These are phyloP conservation scores for Lachancea meyersii DNA, from an alignment of 805 yeast genomes.

Conservation along the genomic window DNA sequence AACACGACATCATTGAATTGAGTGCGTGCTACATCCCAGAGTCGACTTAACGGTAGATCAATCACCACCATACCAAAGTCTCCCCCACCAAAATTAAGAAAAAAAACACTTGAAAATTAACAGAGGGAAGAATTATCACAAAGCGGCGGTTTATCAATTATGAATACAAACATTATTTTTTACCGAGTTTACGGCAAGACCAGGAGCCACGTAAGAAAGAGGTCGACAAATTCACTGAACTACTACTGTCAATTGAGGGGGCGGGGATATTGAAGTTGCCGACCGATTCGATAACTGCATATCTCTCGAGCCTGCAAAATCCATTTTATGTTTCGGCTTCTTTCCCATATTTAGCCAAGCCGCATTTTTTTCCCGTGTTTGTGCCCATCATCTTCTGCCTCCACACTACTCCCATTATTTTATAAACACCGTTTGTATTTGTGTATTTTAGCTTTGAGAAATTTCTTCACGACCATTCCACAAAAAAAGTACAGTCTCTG, in stretches of 20 bases:
- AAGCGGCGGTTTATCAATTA: neutral
- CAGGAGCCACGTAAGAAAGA: neutral
- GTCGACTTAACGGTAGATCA: too few species aligned
- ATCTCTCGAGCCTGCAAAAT: neutral
- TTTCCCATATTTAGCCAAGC: too few species aligned
- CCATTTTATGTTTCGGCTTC: too few species aligned
- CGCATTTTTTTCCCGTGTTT: neutral
- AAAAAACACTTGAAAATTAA: neutral
- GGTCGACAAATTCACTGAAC: too few species aligned
- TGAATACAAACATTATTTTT: neutral
- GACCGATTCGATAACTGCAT: neutral
- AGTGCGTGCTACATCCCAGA: too few species aligned
- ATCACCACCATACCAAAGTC: too few species aligned
- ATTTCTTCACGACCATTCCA: slow-evolving; percentile 2
- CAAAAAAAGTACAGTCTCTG: neutral
- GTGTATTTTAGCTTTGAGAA: slow-evolving; percentile 12
- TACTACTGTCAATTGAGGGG: neutral
- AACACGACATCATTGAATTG: too few species aligned
- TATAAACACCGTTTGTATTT: slow-evolving; percentile 12
- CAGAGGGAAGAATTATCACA: neutral
- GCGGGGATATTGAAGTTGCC: neutral
- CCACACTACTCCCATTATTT: slow-evolving; percentile 8
- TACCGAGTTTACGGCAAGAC: neutral
- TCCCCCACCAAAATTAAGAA: neutral
- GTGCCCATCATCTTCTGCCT: neutral